Evolutionary conservation across 768 basidiomycete species (phyloP), one percentile per base, ranked within the genome.

Genomic region (Pisolithus microcarpus): DNA sequence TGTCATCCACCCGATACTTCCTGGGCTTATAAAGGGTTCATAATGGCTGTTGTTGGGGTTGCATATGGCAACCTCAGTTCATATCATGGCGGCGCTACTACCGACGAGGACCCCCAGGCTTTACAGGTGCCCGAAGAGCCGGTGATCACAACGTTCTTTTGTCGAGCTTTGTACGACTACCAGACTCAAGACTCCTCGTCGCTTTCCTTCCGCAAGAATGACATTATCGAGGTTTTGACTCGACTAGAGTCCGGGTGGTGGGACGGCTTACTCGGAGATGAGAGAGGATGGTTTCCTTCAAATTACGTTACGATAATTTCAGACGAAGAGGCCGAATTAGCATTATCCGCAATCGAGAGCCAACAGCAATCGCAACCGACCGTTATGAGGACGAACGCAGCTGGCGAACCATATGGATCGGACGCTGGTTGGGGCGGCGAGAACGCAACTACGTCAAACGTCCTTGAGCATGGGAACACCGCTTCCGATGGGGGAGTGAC

Each of bases 181-280:
- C 77, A 84, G 58, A 84, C 89, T n/a, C 75, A 85, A 61, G 93
- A 97, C 59, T 74, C 81, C 40, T 91, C 92, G 2, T 88, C 95
- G 0, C 79, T 99, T 40, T 89, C 89, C 15, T 98, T 99, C 67
- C 75, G 67, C 55, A 81, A 79, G 58, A 87, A 84, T 56, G 93
- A 97, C 63, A 78, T 97, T 58, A 96, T 99, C 57, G 91, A 97
- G 67, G 91, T 98, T 53, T 76, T 95, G 48, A 89, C 87, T 10
- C 85, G 84, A 59, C 82, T 97, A 49, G 87, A 90, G 36, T 89
- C 89, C 5, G 95, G 95, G 15, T 99, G 95, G 95, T 97, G 94
- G 96, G 95, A 99, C 66, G 95, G 95, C 5, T 72, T 96, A 52
- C 76, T 96, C 19, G 81, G 84, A 44, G 87, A 90, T 49, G 85